phyloP scores from a whole-genome alignment of 225 moss, liverwort and hornwort genomes.

The Climacium dendroides region DNA sequence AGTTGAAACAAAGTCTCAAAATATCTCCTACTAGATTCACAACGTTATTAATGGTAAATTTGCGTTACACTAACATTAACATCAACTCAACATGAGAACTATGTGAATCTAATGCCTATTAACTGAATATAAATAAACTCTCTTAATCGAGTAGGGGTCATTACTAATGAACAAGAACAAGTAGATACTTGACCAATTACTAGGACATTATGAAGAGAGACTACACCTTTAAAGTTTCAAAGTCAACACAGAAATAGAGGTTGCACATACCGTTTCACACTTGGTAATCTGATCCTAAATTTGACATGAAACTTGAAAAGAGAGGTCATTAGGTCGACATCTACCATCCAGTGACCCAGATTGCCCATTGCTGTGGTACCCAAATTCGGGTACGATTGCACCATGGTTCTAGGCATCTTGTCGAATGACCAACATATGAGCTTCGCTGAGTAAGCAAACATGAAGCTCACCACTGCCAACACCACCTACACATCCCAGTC shows the following conservation, averaged over 20 bases:
- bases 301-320: neutral
- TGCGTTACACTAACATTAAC: neutral
- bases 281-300: neutral
- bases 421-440: slow-evolving; percentile 80
- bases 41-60: neutral
- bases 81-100: neutral
- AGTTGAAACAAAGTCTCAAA: neutral
- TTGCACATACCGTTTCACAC: neutral
- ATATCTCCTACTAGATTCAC: neutral
- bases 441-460: slow-evolving; percentile 74
- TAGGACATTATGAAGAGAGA: neutral
- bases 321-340: neutral
- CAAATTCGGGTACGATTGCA: slow-evolving; percentile 81
- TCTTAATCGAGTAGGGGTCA: neutral
- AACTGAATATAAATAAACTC: neutral
- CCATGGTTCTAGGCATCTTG: slow-evolving; percentile 47
- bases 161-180: too few relatives aligned
- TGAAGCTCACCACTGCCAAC: slow-evolving; percentile 39
- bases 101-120: neutral
- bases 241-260: neutral
- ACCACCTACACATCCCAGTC: slow-evolving; percentile 29
- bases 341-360: slow-evolving; percentile 69
- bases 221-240: neutral
- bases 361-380: slow-evolving; percentile 60
- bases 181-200: neutral